phyloP scores from a whole-genome alignment of 495 filamentous ascomycete species.

The Daldinia childiae region DNA sequence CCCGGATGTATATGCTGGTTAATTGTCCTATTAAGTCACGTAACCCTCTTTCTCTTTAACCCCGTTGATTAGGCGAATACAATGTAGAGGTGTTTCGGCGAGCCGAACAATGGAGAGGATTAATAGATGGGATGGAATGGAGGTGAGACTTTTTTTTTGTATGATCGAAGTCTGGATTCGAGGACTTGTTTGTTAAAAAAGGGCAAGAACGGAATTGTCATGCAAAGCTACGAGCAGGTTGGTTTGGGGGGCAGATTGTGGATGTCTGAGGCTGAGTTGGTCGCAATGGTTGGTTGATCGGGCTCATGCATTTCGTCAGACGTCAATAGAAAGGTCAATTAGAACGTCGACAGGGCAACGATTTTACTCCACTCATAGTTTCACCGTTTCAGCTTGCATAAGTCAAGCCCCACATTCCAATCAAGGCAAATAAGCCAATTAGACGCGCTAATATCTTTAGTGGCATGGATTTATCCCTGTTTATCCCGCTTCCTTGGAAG shows the following conservation, averaged over 20 bases:
- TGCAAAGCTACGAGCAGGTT: constrained; percentile 5
- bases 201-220: background rate
- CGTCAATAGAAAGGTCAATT: constrained; percentile 42
- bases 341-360: constrained; percentile 45
- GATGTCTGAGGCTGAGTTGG: constrained; percentile 33
- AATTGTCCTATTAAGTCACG: constrained; percentile 20
- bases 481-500: constrained; percentile 2
- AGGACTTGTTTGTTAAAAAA: constrained; percentile 29
- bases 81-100: constrained; percentile 17
- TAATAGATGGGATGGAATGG: constrained; percentile 38
- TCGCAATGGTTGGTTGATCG: constrained; percentile 39
- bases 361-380: constrained; percentile 11
- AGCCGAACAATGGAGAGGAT: constrained; percentile 6
- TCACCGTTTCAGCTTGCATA: constrained; percentile 37
- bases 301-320: constrained; percentile 47
- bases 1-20: constrained; percentile 21
- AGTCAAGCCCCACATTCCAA: constrained; percentile 19
- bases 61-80: constrained; percentile 25
- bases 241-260: constrained; percentile 24
- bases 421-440: constrained; percentile 9
- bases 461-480: background rate
- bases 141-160: constrained; percentile 40
- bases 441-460: background rate
- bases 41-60: background rate
- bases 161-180: constrained; percentile 33